Conservation (phyloP, 768 basidiomycete genomes). For the Tulasnella calospora region DNA sequence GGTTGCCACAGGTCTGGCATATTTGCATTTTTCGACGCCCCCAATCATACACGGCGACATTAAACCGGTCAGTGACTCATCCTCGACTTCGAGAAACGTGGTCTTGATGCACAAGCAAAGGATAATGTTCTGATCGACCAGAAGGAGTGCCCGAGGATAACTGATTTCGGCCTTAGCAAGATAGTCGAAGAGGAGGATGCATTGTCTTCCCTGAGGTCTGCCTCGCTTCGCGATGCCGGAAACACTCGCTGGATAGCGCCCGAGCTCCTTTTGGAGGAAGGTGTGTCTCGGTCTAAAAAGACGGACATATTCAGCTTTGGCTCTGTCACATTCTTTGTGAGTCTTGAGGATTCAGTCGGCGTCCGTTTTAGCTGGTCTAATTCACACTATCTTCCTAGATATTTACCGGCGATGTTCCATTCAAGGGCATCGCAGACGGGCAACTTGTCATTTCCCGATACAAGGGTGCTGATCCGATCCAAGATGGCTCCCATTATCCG, state of each 20-base stretch:
- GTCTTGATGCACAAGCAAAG: not conserved
- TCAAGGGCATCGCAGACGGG: not conserved
- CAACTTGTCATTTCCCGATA: not conserved
- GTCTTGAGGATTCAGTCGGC: not conserved
- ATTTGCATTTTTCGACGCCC: not conserved
- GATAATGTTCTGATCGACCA: conserved; percentile 17
- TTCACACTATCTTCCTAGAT: not conserved
- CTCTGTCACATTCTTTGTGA: not conserved
- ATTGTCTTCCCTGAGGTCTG: not conserved
- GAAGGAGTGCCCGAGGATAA: not conserved
- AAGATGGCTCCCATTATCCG: too few species aligned
- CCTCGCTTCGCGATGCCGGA: not conserved
- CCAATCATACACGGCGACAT: conserved; percentile 11
- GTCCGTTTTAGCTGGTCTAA: too few species aligned
- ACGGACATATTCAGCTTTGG: not conserved
- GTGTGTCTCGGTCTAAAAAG: not conserved
- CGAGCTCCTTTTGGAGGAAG: not conserved
- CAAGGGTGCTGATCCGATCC: too few species aligned
- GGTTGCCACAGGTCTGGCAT: not conserved
- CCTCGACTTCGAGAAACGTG: too few species aligned
- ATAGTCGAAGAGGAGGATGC: not conserved
- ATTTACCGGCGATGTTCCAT: not conserved
- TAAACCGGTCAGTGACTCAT: not conserved
- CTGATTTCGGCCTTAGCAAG: conserved; percentile 18
- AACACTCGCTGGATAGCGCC: not conserved